Percentiles rank a stretch among this genome's conserved stretches.
Conservation (phyloP, 768 basidiomycete genomes). For the Naganishia vishniacii region DNA sequence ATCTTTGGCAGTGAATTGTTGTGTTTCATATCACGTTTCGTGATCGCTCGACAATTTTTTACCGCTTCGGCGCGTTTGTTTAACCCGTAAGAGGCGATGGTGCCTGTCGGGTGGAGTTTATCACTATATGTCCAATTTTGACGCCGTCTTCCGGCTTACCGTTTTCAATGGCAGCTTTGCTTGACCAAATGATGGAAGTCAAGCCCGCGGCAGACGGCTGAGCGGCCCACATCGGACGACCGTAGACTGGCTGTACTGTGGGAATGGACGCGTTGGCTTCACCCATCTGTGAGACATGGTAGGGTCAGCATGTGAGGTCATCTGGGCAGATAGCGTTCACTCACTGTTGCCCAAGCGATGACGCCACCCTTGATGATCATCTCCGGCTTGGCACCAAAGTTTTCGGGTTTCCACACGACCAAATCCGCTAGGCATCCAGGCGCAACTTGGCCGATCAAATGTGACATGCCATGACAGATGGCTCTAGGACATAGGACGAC, state of each 20-base stretch:
- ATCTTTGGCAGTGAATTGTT: conserved; percentile 76
- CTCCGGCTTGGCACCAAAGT: conserved; percentile 86
- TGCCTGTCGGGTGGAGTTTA: conserved; percentile 50
- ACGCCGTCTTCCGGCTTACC: conserved; percentile 40
- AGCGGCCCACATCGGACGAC: conserved; percentile 90
- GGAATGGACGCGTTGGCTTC: conserved; percentile 96
- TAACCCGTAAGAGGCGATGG: conserved; percentile 63
- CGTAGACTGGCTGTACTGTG: conserved; percentile 80
- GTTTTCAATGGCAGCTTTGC: conserved; percentile 59
- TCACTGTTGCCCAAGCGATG: conserved; percentile 80
- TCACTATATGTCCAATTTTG: conserved; percentile 15
- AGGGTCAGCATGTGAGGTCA: background rate
- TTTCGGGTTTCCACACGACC: conserved; percentile 89
- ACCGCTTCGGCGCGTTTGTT: conserved; percentile 71
- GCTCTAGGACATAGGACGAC: conserved; percentile 56
- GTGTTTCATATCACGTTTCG: conserved; percentile 90
- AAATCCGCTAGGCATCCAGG: conserved; percentile 83
- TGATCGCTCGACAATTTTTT: conserved; percentile 64
- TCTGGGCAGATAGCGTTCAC: conserved; percentile 30
- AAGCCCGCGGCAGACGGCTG: conserved; percentile 70
- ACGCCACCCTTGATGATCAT: conserved; percentile 93
- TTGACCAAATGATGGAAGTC: conserved; percentile 83
- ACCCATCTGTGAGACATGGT: conserved; percentile 63
- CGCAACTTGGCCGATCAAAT: conserved; percentile 76
- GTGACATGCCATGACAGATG: conserved; percentile 85